These are phyloP conservation scores for Aureobasidium sp. DNA, from an alignment of 2,329 filamentous ascomycete species.

Conservation along the genomic window DNA sequence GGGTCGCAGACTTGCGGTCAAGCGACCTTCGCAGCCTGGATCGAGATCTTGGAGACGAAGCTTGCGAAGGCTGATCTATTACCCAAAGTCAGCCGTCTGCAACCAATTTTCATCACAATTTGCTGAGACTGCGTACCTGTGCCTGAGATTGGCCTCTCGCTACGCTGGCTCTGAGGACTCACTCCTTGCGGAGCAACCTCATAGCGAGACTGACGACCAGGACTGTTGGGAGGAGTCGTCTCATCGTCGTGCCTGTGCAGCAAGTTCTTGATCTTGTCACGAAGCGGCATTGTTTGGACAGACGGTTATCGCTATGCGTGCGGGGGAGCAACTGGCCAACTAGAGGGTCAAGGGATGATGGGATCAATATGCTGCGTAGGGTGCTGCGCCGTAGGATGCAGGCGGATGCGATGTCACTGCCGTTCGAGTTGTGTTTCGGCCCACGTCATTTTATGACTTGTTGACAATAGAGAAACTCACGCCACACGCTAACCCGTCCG, in stretches of 20 bases:
- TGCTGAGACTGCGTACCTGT: not conserved
- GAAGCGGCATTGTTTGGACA: slow-evolving; percentile 1
- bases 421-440: not conserved
- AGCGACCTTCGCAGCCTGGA: slow-evolving; percentile 1
- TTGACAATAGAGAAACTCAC: not conserved
- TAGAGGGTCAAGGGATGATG: slow-evolving; percentile 3
- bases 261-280: slow-evolving; percentile 10
- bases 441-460: slow-evolving; percentile 5
- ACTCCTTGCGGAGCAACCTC: not conserved
- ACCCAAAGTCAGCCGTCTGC: not conserved
- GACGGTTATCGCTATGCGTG: not conserved
- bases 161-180: not conserved
- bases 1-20: not conserved
- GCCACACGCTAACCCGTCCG: slow-evolving; percentile 1
- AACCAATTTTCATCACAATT: not conserved
- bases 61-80: slow-evolving; percentile 2
- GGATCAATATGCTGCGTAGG: slow-evolving; percentile 5
- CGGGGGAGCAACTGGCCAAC: not conserved
- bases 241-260: slow-evolving; percentile 7
- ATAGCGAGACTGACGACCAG: not conserved
- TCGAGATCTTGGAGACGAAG: slow-evolving; percentile 1
- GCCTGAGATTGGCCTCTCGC: not conserved
- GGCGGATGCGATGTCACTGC: slow-evolving; percentile 1
- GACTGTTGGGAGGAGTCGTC: not conserved
- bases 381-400: not conserved